Base-by-base conservation (phyloP, 164 flowering plant species). In the Aristolochia contorta region DNA sequence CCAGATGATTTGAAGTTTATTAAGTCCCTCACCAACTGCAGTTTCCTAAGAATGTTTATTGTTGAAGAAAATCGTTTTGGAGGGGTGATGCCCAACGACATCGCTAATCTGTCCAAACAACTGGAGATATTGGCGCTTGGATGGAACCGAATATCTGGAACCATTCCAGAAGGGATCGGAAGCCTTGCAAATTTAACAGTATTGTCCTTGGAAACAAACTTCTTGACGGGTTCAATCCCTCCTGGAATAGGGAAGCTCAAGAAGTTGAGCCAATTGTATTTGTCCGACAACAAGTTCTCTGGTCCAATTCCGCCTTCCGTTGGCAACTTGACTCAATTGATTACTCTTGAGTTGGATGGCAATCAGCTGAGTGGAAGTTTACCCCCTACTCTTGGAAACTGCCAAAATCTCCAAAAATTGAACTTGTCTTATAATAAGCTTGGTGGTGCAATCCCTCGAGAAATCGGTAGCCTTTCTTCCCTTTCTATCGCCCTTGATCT, bases 201-300 rank as follows among this genome's bases (percentile, higher is more conserved):
- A 0, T 43, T 81, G 16, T 37, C 37, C 2, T 2, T 78, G 22
- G 23, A 41, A 12, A 1, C 21, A 0, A 73, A 75, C 62, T 21
- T 33, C 1, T 27, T 80, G 1, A 47, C 58, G 0, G 81, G 84
- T 9, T 18, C 23, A 6, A 78, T 77, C 51, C 81, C 78, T 12
- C 2, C 13, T 1, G 13, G 16, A 1, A 56, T 77, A 10, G 76
- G 81, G 3, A 71, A 67, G 57, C 30, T 64, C 80, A 47, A 24
- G 1, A 1, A 0, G 0, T 0, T 43, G 78, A 12, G 27, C 33
- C 2, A 4, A 76, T n/a, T 19, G 27, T 15, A 0, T 20, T 0
- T 71, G 73, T 59, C 20, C 25, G 3, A 22, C 77, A 0, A 46
- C 58, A 0, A 79, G n/a, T n/a, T n/a, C n/a, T n/a, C n/a, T n/a